These are phyloP conservation scores for Populus hybrid DNA, from an alignment of 441 rosid genomes.

Conservation along the genomic window DNA sequence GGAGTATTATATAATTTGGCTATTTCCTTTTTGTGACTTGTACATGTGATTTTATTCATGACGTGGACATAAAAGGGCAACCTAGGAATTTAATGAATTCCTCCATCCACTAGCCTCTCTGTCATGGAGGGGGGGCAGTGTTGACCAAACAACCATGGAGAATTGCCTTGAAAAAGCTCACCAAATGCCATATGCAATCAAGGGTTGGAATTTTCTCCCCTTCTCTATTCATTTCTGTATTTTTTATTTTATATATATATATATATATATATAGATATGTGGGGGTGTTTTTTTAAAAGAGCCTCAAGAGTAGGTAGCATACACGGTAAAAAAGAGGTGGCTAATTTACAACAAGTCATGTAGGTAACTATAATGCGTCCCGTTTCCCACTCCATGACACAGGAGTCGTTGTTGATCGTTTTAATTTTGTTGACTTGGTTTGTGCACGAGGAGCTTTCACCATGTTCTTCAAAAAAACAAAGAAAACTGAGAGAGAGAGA, in stretches of 20 bases:
- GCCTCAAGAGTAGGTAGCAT: slow-evolving; percentile 1
- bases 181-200: background rate
- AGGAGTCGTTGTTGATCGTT: background rate
- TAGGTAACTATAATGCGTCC: background rate
- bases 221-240: background rate
- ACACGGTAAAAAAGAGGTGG: background rate
- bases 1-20: slow-evolving; percentile 21
- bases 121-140: slow-evolving; percentile 24
- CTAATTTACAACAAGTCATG: too few species aligned
- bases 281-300: background rate
- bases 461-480: too few species aligned
- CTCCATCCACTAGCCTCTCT: background rate
- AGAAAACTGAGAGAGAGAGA: too few species aligned
- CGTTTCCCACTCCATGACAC: background rate
- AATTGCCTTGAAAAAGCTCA: background rate
- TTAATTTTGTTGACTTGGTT: slow-evolving; percentile 12
- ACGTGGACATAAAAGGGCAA: slow-evolving; percentile 47
- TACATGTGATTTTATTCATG: slow-evolving; percentile 39
- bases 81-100: slow-evolving; percentile 42
- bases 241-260: too few species aligned
- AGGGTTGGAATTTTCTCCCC: background rate
- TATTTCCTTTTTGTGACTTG: slow-evolving; percentile 37
- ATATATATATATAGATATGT: too few species aligned
- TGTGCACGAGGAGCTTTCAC: background rate
- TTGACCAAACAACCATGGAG: slow-evolving; percentile 37